Conservation (phyloP, 257 asterid genomes). For the Lavandula angustifolia region DNA sequence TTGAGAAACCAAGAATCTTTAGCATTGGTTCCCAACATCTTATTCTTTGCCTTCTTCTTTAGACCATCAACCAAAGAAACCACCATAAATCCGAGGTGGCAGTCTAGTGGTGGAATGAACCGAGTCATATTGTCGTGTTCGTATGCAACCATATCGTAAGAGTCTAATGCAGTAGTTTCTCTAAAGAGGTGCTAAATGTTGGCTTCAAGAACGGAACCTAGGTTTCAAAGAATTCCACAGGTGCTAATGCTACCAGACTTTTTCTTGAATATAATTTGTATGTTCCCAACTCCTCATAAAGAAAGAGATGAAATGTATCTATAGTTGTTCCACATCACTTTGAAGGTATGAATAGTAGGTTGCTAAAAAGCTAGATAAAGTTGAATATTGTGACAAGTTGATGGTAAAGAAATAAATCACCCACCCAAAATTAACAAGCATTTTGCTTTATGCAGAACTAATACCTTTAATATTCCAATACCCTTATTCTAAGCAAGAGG, state of each 20-base stretch:
- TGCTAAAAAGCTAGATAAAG: conserved; percentile 69
- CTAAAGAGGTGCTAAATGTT: too few relatives aligned
- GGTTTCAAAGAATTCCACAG: too few relatives aligned
- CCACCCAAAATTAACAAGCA: conserved; percentile 34
- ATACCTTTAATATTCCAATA: conserved; percentile 54
- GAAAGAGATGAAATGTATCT: neutral
- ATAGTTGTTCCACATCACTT: conserved; percentile 3
- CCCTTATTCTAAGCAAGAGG: conserved; percentile 47
- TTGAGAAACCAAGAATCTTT: conserved; percentile 89
- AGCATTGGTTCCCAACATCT: conserved; percentile 47
- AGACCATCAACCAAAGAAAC: conserved; percentile 47
- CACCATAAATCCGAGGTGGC: neutral
- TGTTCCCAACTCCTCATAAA: neutral
- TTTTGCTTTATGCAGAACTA: conserved; percentile 49
- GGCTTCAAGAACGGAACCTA: too few relatives aligned
- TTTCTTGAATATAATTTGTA: neutral
- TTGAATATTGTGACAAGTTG: conserved; percentile 35
- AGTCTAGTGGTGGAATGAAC: neutral
- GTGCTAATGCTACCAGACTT: too few relatives aligned
- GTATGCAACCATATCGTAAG: too few relatives aligned
- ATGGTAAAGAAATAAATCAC: conserved; percentile 29
- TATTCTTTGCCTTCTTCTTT: conserved; percentile 56
- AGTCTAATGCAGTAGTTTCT: too few relatives aligned
- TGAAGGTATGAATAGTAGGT: conserved; percentile 40
- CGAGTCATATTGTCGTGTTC: neutral